Evolutionary conservation across 2,329 filamentous ascomycete species (phyloP).

Genomic region (Setomelanomma holmii): DNA sequence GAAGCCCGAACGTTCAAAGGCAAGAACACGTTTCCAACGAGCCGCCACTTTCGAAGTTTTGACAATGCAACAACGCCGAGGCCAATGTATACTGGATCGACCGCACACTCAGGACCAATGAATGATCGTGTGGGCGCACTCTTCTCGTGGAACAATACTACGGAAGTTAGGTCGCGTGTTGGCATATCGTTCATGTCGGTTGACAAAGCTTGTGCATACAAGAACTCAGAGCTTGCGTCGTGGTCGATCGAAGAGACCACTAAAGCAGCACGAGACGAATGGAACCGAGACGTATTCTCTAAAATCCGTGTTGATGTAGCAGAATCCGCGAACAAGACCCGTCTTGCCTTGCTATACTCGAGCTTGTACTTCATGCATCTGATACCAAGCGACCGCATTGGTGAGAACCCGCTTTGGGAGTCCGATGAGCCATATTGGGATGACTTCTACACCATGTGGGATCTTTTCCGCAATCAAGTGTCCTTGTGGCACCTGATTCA

Average conservation of each 20-base stretch:
- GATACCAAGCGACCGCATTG: conserved; percentile 49
- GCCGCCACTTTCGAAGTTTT: conserved; percentile 42
- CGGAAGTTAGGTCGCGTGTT: conserved; percentile 57
- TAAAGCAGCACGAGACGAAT: conserved; percentile 51
- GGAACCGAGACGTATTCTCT: conserved; percentile 63
- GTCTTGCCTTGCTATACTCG: conserved; percentile 43
- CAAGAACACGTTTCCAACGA: conserved; percentile 46
- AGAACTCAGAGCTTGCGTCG: conserved; percentile 53
- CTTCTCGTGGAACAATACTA: conserved; percentile 55
- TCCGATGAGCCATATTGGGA: conserved; percentile 72
- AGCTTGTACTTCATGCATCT: conserved; percentile 48
- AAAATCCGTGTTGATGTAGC: conserved; percentile 57
- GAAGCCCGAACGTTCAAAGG: conserved; percentile 40
- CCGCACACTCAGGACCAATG: conserved; percentile 39
- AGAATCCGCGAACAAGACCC: conserved; percentile 35
- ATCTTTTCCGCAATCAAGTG: conserved; percentile 66
- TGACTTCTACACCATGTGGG: conserved; percentile 78
- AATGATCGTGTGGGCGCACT: conserved; percentile 59
- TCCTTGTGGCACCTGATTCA: conserved; percentile 66
- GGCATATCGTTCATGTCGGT: conserved; percentile 58
- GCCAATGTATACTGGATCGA: conserved; percentile 36
- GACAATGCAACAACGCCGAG: conserved; percentile 38
- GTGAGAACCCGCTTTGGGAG: conserved; percentile 74
- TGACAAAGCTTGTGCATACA: conserved; percentile 58
- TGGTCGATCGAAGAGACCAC: conserved; percentile 53